Conservation (phyloP, 2,329 filamentous ascomycete species). For the Helotiales sp. region DNA sequence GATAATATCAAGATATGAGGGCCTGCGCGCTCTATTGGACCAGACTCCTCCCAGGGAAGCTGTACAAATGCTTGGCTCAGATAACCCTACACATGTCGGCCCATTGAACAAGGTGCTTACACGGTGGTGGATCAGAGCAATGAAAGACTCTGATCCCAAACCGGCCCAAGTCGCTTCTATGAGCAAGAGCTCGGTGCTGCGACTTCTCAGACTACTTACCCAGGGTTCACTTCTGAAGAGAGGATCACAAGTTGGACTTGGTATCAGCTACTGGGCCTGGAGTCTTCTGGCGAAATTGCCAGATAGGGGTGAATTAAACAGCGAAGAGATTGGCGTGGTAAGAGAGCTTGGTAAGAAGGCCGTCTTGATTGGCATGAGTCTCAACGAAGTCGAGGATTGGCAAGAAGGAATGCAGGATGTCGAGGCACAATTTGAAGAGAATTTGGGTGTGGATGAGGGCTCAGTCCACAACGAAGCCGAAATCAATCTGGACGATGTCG, state of each 20-base stretch:
- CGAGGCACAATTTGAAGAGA: slow-evolving; percentile 45
- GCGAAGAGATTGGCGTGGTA: slow-evolving; percentile 73
- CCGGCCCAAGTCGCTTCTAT: slow-evolving; percentile 63
- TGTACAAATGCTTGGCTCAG: slow-evolving; percentile 51
- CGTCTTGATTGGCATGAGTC: slow-evolving; percentile 47
- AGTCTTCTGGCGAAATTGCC: slow-evolving; percentile 74
- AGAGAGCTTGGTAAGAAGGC: slow-evolving; percentile 80
- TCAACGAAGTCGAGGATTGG: slow-evolving; percentile 35
- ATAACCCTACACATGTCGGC: slow-evolving; percentile 50
- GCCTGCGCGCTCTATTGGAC: slow-evolving; percentile 63
- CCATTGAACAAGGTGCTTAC: slow-evolving; percentile 41
- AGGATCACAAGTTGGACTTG: slow-evolving; percentile 59
- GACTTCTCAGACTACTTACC: slow-evolving; percentile 65
- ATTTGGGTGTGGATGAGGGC: slow-evolving; percentile 36
- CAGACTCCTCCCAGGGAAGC: slow-evolving; percentile 52
- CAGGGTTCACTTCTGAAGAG: slow-evolving; percentile 57
- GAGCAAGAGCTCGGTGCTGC: slow-evolving; percentile 64
- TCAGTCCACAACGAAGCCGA: slow-evolving; percentile 17
- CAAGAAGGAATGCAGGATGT: slow-evolving; percentile 45
- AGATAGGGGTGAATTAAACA: slow-evolving; percentile 71
- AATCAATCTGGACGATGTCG: slow-evolving; percentile 18
- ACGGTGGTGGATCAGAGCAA: slow-evolving; percentile 52
- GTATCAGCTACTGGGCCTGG: slow-evolving; percentile 84
- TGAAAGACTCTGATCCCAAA: slow-evolving; percentile 55
- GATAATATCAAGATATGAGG: slow-evolving; percentile 63